Evolutionary conservation across 164 flowering plant genomes (phyloP).

Genomic region (Platanus orientalis): DNA sequence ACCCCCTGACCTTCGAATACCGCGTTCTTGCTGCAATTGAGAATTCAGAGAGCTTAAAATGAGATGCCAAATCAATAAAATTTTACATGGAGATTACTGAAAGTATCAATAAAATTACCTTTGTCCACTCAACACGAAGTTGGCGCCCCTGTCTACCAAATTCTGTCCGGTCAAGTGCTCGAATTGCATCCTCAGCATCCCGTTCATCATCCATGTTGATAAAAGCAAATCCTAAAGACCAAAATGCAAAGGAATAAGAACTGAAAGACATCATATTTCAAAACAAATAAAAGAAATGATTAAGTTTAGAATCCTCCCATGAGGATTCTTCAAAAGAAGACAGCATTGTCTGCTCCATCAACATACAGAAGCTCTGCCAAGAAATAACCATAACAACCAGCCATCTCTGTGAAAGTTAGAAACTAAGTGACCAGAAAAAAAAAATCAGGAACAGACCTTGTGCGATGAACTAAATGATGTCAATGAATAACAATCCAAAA

Average conservation of each 20-base stretch:
- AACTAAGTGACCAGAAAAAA: conserved; percentile 54
- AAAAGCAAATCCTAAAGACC: conserved; percentile 83
- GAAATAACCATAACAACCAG: conserved; percentile 32
- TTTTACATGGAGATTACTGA: not conserved
- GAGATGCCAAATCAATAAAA: not conserved
- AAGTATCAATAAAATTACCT: conserved; percentile 34
- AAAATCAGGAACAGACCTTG: conserved; percentile 89
- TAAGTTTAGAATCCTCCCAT: conserved; percentile 21
- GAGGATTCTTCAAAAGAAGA: conserved; percentile 11
- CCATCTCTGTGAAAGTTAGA: conserved; percentile 45
- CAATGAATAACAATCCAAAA: conserved; percentile 77
- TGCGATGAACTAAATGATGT: conserved; percentile 62
- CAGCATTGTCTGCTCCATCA: conserved; percentile 8
- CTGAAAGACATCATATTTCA: not conserved
- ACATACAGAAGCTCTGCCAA: conserved; percentile 13
- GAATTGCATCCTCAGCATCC: conserved; percentile 96
- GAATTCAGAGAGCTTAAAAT: not conserved
- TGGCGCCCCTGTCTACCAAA: conserved; percentile 93
- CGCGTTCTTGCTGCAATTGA: conserved; percentile 80
- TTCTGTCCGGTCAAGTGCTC: conserved; percentile 71
- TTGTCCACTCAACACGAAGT: conserved; percentile 98
- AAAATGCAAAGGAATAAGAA: conserved; percentile 6
- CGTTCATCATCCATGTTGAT: conserved; percentile 96
- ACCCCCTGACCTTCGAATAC: conserved; percentile 53
- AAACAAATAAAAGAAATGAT: not conserved